phyloP scores from a whole-genome alignment of 805 yeast species.

The Kodamaea neixiangensis region DNA sequence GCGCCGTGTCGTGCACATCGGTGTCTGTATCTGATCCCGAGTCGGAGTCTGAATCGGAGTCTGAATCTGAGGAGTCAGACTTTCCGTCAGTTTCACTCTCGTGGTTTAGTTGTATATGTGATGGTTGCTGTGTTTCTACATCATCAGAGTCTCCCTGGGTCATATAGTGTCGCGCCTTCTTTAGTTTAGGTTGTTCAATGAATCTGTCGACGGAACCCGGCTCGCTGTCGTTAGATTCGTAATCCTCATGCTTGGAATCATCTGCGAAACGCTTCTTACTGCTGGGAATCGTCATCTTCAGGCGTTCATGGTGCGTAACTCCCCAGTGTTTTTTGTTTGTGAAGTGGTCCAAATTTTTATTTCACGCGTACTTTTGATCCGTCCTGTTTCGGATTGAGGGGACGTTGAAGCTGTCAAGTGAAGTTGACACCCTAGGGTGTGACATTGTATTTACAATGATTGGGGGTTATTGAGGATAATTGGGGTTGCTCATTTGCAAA shows the following conservation, averaged over 20 bases:
- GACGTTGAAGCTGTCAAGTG: background rate
- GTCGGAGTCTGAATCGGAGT: slow-evolving; percentile 11
- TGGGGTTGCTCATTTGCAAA: too few species aligned
- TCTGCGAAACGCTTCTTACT: background rate
- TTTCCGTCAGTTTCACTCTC: background rate
- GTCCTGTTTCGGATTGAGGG: background rate
- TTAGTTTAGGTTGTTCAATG: slow-evolving; percentile 12
- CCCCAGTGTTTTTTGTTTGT: background rate
- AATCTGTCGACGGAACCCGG: slow-evolving; percentile 12
- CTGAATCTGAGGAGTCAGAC: slow-evolving; percentile 9
- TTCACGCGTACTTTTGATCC: background rate
- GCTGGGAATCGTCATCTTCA: background rate
- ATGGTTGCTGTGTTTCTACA: background rate
- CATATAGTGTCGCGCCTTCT: slow-evolving; percentile 8
- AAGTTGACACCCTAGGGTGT: too few species aligned
- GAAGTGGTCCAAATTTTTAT: background rate
- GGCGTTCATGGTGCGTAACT: background rate
- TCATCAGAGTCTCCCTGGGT: slow-evolving; percentile 5
- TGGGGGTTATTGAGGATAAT: too few species aligned
- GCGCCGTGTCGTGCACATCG: slow-evolving; percentile 17
- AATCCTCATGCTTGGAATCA: background rate
- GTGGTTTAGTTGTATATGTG: background rate
- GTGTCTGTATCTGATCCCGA: slow-evolving; percentile 20
- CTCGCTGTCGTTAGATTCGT: background rate
- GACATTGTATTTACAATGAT: too few species aligned